Evolutionary conservation across 305 asterid species (phyloP), one percentile per base, ranked within the genome.

Genomic region (Fraxinus floribunda): DNA sequence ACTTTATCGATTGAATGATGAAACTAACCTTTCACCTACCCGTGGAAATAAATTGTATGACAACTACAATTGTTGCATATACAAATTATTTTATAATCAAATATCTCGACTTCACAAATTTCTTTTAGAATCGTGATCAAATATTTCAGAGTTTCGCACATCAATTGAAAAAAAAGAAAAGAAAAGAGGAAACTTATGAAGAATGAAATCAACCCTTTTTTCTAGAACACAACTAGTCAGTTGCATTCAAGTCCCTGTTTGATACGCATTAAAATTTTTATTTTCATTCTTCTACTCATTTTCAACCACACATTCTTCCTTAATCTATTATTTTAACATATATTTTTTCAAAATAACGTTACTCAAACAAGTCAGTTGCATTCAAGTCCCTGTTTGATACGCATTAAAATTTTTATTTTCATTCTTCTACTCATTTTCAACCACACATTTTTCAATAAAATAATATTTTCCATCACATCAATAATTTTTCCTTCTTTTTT

Each of bases 1-100:
- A 77, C 78, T 3, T 70, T 35, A 78, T 71, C 35, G 0, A 20
- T 70, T 82, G 79, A 75, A 82, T 82, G 85, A 82, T 82, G 7
- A n/a, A 79, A 41, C 82, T 79, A 79, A 75, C 75, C 46, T 22
- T 68, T 66, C 20, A 70, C 77, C 30, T 26, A 1, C 44, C 29
- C 5, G 18, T 7, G 82, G 29, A 68, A 35, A 29, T 15, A 11
- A 1, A 70, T 30, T 70, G 75, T 30, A 70, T 70, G 41, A 70
- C 75, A 29, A 29, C 75, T 30, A 66, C 18, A 66, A 26, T 66
- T 66, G 7, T 24, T 3, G 36, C 74, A 66, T 3, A 1, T 66
- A 20, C 72, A 24, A 66, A 4, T 26, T 26, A 66, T 24, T 66
- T 66, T 24, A 9, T 24, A 66, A 66, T 66, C 2, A 30, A 66